Percentiles rank a stretch among this genome's conserved stretches.
These are phyloP conservation scores for Blastobotrys aristatus DNA, from an alignment of 1,139 yeast genomes.

Conservation along the genomic window DNA sequence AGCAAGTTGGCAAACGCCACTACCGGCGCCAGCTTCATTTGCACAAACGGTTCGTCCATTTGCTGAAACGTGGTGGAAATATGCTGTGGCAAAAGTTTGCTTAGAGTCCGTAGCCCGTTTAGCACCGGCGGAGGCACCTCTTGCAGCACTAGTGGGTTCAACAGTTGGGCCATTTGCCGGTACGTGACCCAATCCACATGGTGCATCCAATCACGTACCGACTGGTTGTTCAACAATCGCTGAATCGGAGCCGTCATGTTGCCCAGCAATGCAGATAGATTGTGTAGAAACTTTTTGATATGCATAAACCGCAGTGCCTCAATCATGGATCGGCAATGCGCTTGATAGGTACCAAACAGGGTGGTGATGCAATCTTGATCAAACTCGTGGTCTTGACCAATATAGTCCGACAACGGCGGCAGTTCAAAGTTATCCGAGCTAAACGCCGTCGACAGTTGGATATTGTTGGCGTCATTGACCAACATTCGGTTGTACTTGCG, in stretches of 20 bases:
- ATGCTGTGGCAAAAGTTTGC: conserved; percentile 30
- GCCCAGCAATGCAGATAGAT: conserved; percentile 52
- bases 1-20: conserved; percentile 53
- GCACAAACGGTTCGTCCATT: conserved; percentile 48
- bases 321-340: conserved; percentile 58
- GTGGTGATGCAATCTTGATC: conserved; percentile 58
- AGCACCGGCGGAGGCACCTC: conserved; percentile 55
- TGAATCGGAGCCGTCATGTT: conserved; percentile 63
- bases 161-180: conserved; percentile 53
- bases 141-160: conserved; percentile 64
- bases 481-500: conserved; percentile 16
- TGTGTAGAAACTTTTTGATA: conserved; percentile 51
- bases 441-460: conserved; percentile 21
- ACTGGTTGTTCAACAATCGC: conserved; percentile 50
- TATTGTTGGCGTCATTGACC: conserved; percentile 20
- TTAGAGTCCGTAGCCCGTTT: conserved; percentile 31
- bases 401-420: conserved; percentile 50
- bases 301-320: conserved; percentile 68
- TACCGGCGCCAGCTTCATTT: conserved; percentile 52
- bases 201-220: conserved; percentile 55
- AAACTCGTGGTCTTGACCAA: conserved; percentile 34
- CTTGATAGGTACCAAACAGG: conserved; percentile 53
- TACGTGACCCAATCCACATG: conserved; percentile 63
- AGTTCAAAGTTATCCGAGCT: conserved; percentile 35
- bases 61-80: conserved; percentile 33